A percentile compares a stretch with the other conserved stretches of the same genome.
phyloP scores from a whole-genome alignment of 805 yeast genomes.

The Starmerella apicola region DNA sequence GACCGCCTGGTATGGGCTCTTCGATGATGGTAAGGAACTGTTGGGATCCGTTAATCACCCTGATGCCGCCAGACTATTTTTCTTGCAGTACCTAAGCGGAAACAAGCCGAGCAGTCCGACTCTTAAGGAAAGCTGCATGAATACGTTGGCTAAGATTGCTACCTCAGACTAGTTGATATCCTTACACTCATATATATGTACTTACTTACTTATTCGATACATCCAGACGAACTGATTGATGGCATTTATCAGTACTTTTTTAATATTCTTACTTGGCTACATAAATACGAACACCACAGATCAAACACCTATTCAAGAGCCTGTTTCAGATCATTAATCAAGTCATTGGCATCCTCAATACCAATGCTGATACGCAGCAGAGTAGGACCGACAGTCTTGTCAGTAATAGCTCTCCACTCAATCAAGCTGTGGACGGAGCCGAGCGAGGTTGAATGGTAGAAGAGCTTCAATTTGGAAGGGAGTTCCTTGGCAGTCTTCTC shows the following conservation, averaged over 20 bases:
- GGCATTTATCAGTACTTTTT: no score
- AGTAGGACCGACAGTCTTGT: constrained; percentile 41
- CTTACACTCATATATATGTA: no score
- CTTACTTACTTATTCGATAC: no score
- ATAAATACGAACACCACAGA: no score
- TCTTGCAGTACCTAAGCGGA: constrained; percentile 66
- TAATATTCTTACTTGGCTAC: no score
- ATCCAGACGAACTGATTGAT: no score
- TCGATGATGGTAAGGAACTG: constrained; percentile 15
- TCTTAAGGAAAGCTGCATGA: constrained; percentile 24
- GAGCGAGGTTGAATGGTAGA: constrained; percentile 83
- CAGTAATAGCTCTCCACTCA: constrained; percentile 80
- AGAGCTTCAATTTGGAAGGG: constrained; percentile 26
- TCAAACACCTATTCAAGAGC: constrained; percentile 35
- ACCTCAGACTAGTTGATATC: no score
- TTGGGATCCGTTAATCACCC: constrained; percentile 58
- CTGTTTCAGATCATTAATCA: constrained; percentile 58
- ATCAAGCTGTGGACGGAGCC: constrained; percentile 87
- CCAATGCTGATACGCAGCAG: constrained; percentile 71
- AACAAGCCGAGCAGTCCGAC: constrained; percentile 50
- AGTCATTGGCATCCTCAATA: constrained; percentile 61
- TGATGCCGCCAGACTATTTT: constrained; percentile 49
- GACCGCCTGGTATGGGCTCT: constrained; percentile 30
- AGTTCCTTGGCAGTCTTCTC: constrained; percentile 41
- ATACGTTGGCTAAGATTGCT: constrained; percentile 10